Base-by-base conservation (phyloP, 176 grass and related monocot species). In the Echinochloa phyllopogon region DNA sequence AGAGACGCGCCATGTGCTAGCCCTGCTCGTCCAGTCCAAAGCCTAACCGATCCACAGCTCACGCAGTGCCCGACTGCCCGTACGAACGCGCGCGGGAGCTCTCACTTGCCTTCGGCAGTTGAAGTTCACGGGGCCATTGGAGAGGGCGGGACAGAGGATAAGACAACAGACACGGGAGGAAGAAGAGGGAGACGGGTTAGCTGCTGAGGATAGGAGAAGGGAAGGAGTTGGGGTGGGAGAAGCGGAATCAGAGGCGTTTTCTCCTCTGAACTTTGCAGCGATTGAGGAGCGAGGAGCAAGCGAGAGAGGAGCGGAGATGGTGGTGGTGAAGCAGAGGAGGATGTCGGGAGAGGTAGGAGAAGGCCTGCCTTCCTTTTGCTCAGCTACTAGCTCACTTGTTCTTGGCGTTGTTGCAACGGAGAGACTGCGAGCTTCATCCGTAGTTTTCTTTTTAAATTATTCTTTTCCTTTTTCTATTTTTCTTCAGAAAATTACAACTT, bases 321-420 rank as follows among this genome's bases (percentile, higher is more conserved):
- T 91, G 83, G 85, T 72, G 51, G 65, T 82, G 13, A 84, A 69
- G 44, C 87, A 89, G 85, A 93, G 91, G 79, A 91, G 77, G 82
- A 23, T 24, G n/a, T 70, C 70, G 36, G 88, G 83, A 42, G 91
- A 95, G 94, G 94, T 90, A 85, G 44, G 70, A 58, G 29, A 44
- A 12, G 48, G 18, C 8, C 2, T 8, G 4, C 6, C 8, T 23
- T 79, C 0, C 4, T 14, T 14, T 48, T 49, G 9, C 43, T 52
- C 14, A 60, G 11, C 47, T 33, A 33, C 29, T 33, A 1, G 2
- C 29, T 36, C 66, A 14, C 37, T 33, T 24, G 5, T 77, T 74
- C 17, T 75, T 38, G 8, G 25, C 47, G 29, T 75, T 1, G 29
- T 75, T 1, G 49, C 36, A 13, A 9, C 11, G 3, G 17, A 33